Percentiles rank a stretch among this genome's conserved stretches.
These are phyloP conservation scores for Linum tenue DNA, from an alignment of 345 rosid species.

Conservation along the genomic window DNA sequence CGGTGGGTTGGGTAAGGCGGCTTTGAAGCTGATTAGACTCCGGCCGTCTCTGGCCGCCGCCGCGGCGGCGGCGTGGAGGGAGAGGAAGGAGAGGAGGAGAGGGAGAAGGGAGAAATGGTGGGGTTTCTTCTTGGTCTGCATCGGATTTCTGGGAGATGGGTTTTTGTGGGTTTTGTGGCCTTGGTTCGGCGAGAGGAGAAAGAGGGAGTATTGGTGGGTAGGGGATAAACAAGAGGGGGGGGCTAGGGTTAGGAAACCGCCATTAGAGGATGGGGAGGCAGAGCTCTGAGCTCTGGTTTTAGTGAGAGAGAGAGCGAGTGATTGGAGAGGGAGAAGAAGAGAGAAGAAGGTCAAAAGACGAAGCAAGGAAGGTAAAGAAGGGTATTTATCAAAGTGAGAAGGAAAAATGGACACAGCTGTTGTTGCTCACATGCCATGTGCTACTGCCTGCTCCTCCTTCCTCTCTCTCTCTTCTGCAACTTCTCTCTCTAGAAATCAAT, in stretches of 20 bases:
- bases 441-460: neutral
- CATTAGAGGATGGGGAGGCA: neutral
- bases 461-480: no score
- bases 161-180: neutral
- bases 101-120: neutral
- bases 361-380: neutral
- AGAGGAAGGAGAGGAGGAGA: neutral
- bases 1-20: conserved; percentile 32
- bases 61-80: neutral
- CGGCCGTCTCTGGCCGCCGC: conserved; percentile 28
- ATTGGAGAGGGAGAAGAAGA: neutral
- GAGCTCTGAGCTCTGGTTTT: no score
- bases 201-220: no score
- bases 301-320: neutral
- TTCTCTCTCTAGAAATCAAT: neutral
- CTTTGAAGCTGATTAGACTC: conserved; percentile 57
- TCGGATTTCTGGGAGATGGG: neutral
- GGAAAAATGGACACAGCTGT: neutral
- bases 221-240: neutral
- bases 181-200: neutral
- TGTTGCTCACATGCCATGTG: conserved; percentile 5
- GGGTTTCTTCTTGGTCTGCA: neutral
- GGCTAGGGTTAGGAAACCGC: neutral
- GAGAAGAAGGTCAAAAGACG: neutral
- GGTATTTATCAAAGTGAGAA: conserved; percentile 1